phyloP scores from a whole-genome alignment of 768 basidiomycete species.

The Arthromyces matolae region DNA sequence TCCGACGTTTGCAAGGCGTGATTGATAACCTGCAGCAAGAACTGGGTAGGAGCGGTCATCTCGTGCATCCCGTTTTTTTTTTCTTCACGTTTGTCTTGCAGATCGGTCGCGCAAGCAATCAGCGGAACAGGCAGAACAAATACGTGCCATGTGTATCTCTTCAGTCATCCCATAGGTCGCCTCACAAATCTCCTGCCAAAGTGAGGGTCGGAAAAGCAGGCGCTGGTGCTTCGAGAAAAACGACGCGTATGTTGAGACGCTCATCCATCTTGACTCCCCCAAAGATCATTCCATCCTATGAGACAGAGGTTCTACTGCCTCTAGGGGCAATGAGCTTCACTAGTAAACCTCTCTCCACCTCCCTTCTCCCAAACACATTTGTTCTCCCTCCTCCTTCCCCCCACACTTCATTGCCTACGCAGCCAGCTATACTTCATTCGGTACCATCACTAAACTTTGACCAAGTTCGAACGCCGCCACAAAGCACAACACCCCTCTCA shows the following conservation, averaged over 20 bases:
- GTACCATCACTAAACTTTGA: constrained; percentile 17
- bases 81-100: neutral
- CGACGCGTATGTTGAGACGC: constrained; percentile 42
- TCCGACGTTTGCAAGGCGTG: constrained; percentile 45
- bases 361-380: constrained; percentile 66
- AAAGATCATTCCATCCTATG: constrained; percentile 33
- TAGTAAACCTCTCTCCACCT: constrained; percentile 40
- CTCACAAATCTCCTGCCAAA: constrained; percentile 42
- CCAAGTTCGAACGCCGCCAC: constrained; percentile 11
- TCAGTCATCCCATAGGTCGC: constrained; percentile 24
- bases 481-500: constrained; percentile 9
- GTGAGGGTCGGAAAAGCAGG: constrained; percentile 46
- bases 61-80: constrained; percentile 1
- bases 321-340: constrained; percentile 29
- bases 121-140: neutral
- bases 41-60: constrained; percentile 58
- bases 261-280: constrained; percentile 40
- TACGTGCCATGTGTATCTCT: neutral
- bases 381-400: constrained; percentile 79
- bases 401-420: constrained; percentile 56
- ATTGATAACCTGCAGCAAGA: constrained; percentile 53
- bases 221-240: constrained; percentile 36
- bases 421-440: constrained; percentile 35
- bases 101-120: constrained; percentile 12
- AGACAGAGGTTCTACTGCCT: constrained; percentile 39